These are phyloP conservation scores for Geotrichum australiense DNA, from an alignment of 1,139 yeast species.

Conservation along the genomic window DNA sequence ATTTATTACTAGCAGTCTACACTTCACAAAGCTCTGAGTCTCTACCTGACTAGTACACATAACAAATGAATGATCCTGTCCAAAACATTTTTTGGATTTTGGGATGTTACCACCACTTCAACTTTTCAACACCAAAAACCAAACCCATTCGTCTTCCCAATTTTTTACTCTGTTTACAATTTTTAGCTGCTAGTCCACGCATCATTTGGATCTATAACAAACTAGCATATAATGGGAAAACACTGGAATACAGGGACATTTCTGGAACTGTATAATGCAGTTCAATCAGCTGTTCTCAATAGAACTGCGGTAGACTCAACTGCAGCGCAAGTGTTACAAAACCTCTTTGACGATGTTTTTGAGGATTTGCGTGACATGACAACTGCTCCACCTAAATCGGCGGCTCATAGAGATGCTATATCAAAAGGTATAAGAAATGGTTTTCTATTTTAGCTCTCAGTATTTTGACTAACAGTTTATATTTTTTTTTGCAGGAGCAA, in stretches of 20 bases:
- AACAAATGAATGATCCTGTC: no score
- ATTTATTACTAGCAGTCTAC: no score
- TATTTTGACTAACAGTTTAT: neutral
- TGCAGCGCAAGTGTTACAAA: constrained; percentile 20
- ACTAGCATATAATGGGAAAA: constrained; percentile 22
- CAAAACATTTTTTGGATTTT: no score
- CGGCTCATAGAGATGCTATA: constrained; percentile 47
- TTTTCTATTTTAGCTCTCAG: neutral
- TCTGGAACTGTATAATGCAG: constrained; percentile 27
- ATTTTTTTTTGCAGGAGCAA: constrained; percentile 15
- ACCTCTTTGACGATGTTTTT: constrained; percentile 23
- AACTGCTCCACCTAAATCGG: constrained; percentile 47
- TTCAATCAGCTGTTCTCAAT: constrained; percentile 23
- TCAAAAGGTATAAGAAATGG: constrained; percentile 36
- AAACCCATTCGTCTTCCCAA: no score
- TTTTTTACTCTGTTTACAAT: no score
- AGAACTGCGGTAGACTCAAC: constrained; percentile 19
- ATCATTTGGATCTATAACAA: no score
- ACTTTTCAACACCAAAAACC: no score
- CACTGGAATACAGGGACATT: constrained; percentile 35
- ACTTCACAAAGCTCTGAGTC: no score
- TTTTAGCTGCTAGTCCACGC: no score
- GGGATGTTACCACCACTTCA: no score
- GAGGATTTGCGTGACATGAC: constrained; percentile 47
- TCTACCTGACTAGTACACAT: no score